Base-by-base conservation (phyloP, 1,284 basidiomycete species). In the Ustilago bromivora region DNA sequence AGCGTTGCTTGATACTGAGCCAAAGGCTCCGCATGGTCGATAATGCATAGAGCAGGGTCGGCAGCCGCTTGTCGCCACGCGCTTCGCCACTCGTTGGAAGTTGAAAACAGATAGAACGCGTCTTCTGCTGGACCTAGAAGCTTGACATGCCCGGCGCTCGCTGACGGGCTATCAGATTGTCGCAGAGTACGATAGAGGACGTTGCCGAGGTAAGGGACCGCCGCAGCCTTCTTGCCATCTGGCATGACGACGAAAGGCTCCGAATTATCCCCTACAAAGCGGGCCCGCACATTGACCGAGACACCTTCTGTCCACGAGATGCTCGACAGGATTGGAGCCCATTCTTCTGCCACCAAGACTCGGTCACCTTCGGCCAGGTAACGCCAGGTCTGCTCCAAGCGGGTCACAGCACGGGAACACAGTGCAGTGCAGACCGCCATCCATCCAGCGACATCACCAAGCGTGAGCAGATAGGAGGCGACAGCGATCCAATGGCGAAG, bases 401-500 rank as follows among this genome's bases (percentile, higher is more conserved):
- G 59, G 6, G 82, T 78, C 34, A 85, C 79, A 1, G 84, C 74
- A 19, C 84, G 72, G n/a, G 84, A 85, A 58, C 84, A 85, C 40
- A 86, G 56, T 4, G 82, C 84, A 9, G 78, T 74, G 41, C 64
- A 71, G 11, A 86, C 73, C 15, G 84, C 84, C 38, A 78, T 61
- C 84, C 84, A 86, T 35, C 81, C 84, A 0, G 79, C 76, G 4
- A 83, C 23, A 51, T 85, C 83, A 19, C 78, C 75, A 5, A 77
- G 58, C 3, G 61, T 70, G 32, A 79, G 71, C 9, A 84, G 68
- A 49, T 71, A 79, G 8, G 70, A 76, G n/a, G 76, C 82, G 56
- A 85, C 63, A 32, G 79, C 78, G 40, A 83, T 82, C 84, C 84
- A 86, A 46, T 85, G 84, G 34, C 79, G 74, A 34, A 86, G 74